These are phyloP conservation scores for Boletus tylopilopsis DNA, from an alignment of 768 basidiomycete genomes.

Conservation along the genomic window DNA sequence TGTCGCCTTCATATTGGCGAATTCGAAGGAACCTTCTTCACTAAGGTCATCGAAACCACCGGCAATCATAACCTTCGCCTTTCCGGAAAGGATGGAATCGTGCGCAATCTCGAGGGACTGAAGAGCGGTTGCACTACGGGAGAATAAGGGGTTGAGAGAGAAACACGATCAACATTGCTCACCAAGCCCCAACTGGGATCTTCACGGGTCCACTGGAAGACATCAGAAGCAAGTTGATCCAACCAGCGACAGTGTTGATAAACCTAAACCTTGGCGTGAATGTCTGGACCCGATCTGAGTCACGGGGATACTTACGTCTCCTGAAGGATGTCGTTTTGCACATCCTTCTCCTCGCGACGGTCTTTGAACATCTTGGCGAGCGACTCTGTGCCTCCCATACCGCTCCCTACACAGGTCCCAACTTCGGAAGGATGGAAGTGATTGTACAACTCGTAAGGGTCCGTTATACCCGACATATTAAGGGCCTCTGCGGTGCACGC, in stretches of 20 bases:
- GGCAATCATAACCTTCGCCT: constrained; percentile 99
- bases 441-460: constrained; percentile 97
- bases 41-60: constrained; percentile 98
- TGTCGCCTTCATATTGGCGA: constrained; percentile 99
- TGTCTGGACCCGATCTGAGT: background rate
- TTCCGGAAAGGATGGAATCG: constrained; percentile 89
- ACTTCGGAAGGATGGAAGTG: constrained; percentile 96
- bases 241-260: constrained; percentile 98
- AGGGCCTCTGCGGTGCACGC: constrained; percentile 94
- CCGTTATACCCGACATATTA: constrained; percentile 94
- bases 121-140: constrained; percentile 82
- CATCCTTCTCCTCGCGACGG: constrained; percentile 94
- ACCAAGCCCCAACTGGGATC: constrained; percentile 99
- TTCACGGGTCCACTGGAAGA: constrained; percentile 98
- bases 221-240: constrained; percentile 92
- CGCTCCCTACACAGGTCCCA: constrained; percentile 90
- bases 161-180: constrained; percentile 22
- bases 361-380: constrained; percentile 98
- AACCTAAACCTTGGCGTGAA: constrained; percentile 50
- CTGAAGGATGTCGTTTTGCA: constrained; percentile 97
- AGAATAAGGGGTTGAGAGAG: constrained; percentile 2
- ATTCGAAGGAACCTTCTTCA: constrained; percentile 98
- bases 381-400: constrained; percentile 94
- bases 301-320: constrained; percentile 70
- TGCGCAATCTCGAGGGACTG: constrained; percentile 99